phyloP scores from a whole-genome alignment of 192 early-diverging fungal genomes.

The Umbelopsis ramanniana region DNA sequence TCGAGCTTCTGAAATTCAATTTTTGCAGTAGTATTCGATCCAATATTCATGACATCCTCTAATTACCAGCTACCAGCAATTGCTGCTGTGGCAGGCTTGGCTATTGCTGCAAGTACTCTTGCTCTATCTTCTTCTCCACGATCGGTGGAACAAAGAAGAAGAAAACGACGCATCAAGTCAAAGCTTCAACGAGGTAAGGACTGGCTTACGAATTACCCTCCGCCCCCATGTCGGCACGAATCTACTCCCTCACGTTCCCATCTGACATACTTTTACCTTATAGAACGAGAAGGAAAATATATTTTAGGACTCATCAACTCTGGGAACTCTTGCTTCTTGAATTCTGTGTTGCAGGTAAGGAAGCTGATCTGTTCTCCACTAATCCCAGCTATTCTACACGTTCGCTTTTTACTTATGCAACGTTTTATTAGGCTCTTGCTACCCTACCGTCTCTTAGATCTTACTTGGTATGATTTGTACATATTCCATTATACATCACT shows the following conservation, averaged over 20 bases:
- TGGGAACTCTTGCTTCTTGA: conserved; percentile 94
- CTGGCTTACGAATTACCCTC: background rate
- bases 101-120: conserved; percentile 35
- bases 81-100: conserved; percentile 42
- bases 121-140: conserved; percentile 25
- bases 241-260: background rate
- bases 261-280: background rate
- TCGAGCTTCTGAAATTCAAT: background rate
- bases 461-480: conserved; percentile 31
- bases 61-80: conserved; percentile 44
- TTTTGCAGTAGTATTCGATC: background rate
- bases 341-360: conserved; percentile 82
- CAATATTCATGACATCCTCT: conserved; percentile 23
- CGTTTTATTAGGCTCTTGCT: conserved; percentile 35
- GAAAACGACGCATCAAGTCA: conserved; percentile 34
- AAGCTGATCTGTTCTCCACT: background rate
- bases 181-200: conserved; percentile 31
- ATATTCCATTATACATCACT: background rate
- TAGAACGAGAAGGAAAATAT: conserved; percentile 40
- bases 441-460: conserved; percentile 36
- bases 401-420: background rate
- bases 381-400: background rate
- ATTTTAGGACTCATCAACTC: conserved; percentile 80
- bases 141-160: conserved; percentile 26
- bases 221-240: background rate